phyloP scores from a whole-genome alignment of 208 protist genomes.

The Plasmodiophora brassicae region DNA sequence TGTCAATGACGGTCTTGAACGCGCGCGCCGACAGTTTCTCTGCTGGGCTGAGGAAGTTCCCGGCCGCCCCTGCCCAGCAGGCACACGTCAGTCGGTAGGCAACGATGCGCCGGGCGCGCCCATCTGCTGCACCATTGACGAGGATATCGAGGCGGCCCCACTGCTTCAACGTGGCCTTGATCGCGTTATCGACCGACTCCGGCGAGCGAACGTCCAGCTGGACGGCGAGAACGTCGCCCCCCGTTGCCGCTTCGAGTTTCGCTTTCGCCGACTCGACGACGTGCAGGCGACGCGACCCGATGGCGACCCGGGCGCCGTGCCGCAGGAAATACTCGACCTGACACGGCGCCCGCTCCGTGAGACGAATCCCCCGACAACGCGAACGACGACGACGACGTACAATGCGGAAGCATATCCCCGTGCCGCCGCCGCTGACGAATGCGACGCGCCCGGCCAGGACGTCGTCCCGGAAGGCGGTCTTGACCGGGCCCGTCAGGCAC shows the following conservation, averaged over 20 bases:
- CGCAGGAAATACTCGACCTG: neutral
- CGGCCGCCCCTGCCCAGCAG: neutral
- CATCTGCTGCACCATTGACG: neutral
- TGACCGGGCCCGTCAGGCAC: too few species aligned
- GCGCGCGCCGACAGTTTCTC: neutral
- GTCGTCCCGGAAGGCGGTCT: neutral
- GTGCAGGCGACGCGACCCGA: neutral
- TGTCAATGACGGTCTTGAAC: conserved; percentile 12
- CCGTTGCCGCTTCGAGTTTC: neutral
- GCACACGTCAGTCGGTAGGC: neutral
- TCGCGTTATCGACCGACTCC: neutral
- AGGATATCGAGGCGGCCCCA: conserved; percentile 8
- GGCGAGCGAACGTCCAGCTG: neutral
- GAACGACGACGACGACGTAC: too few species aligned
- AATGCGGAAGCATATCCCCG: neutral
- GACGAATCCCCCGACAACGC: too few species aligned
- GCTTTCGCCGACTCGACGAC: neutral
- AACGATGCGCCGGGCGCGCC: neutral
- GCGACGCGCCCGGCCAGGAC: neutral
- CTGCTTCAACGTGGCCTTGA: neutral
- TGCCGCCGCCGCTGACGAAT: neutral
- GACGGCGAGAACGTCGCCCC: neutral
- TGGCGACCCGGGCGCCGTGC: neutral
- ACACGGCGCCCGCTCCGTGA: too few species aligned
- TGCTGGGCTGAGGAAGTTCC: conserved; percentile 2